phyloP scores from a whole-genome alignment of 768 basidiomycete genomes.

The Sporobolomyces phaffii region DNA sequence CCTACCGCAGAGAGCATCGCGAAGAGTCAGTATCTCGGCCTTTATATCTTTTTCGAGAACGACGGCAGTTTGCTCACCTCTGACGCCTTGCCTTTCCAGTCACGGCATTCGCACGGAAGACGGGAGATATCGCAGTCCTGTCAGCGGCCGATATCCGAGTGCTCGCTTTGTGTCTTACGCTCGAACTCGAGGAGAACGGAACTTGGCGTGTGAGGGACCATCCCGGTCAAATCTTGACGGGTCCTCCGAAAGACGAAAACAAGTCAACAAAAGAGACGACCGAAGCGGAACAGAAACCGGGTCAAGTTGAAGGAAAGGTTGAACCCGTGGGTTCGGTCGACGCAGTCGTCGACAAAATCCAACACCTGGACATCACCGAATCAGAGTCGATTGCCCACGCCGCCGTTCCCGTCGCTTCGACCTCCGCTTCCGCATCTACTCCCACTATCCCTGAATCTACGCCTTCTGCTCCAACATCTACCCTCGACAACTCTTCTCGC shows the following conservation, averaged over 20 bases:
- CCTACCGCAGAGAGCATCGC: conserved; percentile 53
- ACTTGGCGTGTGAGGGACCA: conserved; percentile 42
- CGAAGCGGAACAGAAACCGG: background rate
- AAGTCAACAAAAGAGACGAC: conserved; percentile 28
- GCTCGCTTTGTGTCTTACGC: conserved; percentile 74
- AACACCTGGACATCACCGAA: background rate
- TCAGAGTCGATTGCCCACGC: background rate
- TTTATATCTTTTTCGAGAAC: background rate
- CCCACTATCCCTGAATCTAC: background rate
- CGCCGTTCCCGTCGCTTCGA: background rate
- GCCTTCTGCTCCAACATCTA: too few species aligned
- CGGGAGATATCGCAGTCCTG: conserved; percentile 88
- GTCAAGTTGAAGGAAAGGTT: conserved; percentile 13
- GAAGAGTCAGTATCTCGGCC: conserved; percentile 52
- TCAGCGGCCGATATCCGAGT: conserved; percentile 86
- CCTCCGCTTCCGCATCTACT: background rate
- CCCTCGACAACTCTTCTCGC: too few species aligned
- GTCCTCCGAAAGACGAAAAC: conserved; percentile 45
- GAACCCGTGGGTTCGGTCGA: conserved; percentile 7
- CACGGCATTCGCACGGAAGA: conserved; percentile 84
- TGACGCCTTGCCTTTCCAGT: conserved; percentile 52
- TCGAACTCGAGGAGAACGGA: conserved; percentile 56
- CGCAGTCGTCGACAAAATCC: conserved; percentile 1
- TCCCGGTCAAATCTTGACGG: conserved; percentile 41
- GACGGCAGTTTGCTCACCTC: conserved; percentile 5